Conservation (phyloP, 225 moss, liverwort and hornwort species). For the Polytrichum commune region DNA sequence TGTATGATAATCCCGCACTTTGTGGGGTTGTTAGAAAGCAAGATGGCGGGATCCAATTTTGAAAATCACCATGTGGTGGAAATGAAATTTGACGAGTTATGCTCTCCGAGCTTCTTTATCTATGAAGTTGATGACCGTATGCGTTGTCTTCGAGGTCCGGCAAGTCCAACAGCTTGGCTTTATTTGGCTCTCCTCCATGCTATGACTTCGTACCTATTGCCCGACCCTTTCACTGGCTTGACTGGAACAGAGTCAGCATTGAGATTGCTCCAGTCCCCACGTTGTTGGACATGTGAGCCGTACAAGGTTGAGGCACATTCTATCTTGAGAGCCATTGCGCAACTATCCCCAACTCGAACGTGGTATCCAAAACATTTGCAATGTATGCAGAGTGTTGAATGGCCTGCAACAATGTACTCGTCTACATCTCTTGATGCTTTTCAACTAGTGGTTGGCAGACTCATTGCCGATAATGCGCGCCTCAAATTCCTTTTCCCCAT, state of each 20-base stretch:
- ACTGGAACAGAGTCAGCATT: conserved; percentile 43
- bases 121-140: conserved; percentile 36
- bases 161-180: conserved; percentile 30
- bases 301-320: conserved; percentile 7
- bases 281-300: conserved; percentile 38
- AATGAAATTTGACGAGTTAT: neutral
- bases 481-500: conserved; percentile 19
- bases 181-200: conserved; percentile 41
- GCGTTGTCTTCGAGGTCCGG: conserved; percentile 22
- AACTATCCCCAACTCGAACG: conserved; percentile 10
- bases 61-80: conserved; percentile 2
- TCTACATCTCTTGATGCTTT: conserved; percentile 24
- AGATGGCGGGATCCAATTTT: neutral
- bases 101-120: conserved; percentile 27
- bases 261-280: conserved; percentile 35
- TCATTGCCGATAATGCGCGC: conserved; percentile 17
- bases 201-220: conserved; percentile 23
- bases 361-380: conserved; percentile 21
- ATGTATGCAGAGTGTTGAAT: conserved; percentile 24
- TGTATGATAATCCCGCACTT: conserved; percentile 7
- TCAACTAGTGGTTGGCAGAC: conserved; percentile 15
- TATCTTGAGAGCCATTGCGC: conserved; percentile 6
- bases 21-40: neutral
- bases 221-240: conserved; percentile 41
- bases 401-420: conserved; percentile 17